Evolutionary conservation across 371 early-diverging fungal species (phyloP), one percentile per base, ranked within the genome.

Genomic region (Syncephalastrum sp.): DNA sequence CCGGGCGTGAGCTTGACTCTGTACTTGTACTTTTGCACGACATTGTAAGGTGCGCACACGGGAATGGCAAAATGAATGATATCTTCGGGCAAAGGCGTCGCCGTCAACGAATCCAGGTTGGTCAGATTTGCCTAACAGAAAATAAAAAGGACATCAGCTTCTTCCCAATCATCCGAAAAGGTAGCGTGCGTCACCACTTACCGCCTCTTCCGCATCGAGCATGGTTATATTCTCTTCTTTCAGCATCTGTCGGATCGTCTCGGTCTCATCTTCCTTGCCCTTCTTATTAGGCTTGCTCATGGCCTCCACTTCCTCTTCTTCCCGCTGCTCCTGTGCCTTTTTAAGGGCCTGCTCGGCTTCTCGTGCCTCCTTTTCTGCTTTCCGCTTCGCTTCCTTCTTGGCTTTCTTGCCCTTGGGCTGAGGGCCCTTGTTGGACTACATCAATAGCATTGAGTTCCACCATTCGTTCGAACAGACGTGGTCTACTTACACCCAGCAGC

Each of bases 1-100:
- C 99, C 99, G 4, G 99, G 99, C 1, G 89, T 79, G 45, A 99
- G 74, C 71, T 98, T 98, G 24, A 96, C 92, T 72, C 92, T 94
- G 77, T 93, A 99, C 74, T 95, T 96, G 84, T 90, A 97, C 54
- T 88, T 86, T 23, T 89, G 86, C 15, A 99, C 72, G 1, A 93
- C 82, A 4, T 73, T 65, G 72, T 95, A 99, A 0, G 99, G 99
- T 4, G 97, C 99, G 65, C 95, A 93, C 2, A 99, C 92, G 1
- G 99, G 95, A 17, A 99, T 79, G n/a, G 95, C 94, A 73, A 86
- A 91, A 52, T 86, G 82, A 15, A 97, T 60, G 41, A 83, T 85
- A 72, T 98, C 97, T n/a, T 86, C 85, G 0, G 85, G 77, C 45
- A 83, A 60, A 5, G 94, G 96, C 38, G 80, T 74, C 3, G 90